phyloP scores from a whole-genome alignment of 495 filamentous ascomycete genomes.

The Neurospora discreta region DNA sequence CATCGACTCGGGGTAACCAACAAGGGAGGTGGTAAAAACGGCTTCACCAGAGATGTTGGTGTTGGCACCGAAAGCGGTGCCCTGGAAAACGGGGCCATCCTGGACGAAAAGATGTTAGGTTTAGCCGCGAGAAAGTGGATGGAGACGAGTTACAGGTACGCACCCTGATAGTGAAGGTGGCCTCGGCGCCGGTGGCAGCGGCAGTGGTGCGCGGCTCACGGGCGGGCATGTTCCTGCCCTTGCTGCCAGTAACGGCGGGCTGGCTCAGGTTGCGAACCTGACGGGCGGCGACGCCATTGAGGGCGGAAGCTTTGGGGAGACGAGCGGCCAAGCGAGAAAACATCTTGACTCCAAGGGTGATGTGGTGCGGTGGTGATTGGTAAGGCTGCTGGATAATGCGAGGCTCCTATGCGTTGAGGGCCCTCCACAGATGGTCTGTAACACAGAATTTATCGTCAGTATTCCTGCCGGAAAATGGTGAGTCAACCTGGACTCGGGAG shows the following conservation, averaged over 20 bases:
- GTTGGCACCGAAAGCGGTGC: slow-evolving; percentile 86
- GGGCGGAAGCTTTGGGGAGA: slow-evolving; percentile 31
- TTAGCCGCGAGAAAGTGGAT: no score
- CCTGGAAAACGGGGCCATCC: slow-evolving; percentile 88
- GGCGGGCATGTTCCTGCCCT: slow-evolving; percentile 45
- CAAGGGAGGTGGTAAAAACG: slow-evolving; percentile 87
- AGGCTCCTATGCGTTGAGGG: slow-evolving; percentile 32
- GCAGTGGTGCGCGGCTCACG: slow-evolving; percentile 38
- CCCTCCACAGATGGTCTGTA: slow-evolving; percentile 96
- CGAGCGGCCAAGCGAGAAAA: slow-evolving; percentile 54
- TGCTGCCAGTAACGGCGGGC: slow-evolving; percentile 46
- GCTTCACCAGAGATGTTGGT: slow-evolving; percentile 88
- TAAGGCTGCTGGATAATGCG: slow-evolving; percentile 5
- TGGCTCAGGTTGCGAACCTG: slow-evolving; percentile 43
- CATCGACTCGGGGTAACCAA: slow-evolving; percentile 95
- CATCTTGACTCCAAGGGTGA: slow-evolving; percentile 40
- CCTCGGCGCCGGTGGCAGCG: slow-evolving; percentile 53
- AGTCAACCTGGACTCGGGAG: slow-evolving; percentile 21
- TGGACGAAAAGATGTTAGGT: slow-evolving; percentile 10
- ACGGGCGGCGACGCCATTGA: slow-evolving; percentile 25
- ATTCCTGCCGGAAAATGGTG: slow-evolving; percentile 25
- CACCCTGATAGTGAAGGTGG: slow-evolving; percentile 90
- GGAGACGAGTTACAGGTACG: slow-evolving; percentile 11
- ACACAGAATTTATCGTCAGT: slow-evolving; percentile 23
- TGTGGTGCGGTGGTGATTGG: slow-evolving; percentile 4